A percentile compares a stretch with the other conserved stretches of the same genome.
Evolutionary conservation across 192 early-diverging fungal species (phyloP).

Genomic region (Backusella macrospora): DNA sequence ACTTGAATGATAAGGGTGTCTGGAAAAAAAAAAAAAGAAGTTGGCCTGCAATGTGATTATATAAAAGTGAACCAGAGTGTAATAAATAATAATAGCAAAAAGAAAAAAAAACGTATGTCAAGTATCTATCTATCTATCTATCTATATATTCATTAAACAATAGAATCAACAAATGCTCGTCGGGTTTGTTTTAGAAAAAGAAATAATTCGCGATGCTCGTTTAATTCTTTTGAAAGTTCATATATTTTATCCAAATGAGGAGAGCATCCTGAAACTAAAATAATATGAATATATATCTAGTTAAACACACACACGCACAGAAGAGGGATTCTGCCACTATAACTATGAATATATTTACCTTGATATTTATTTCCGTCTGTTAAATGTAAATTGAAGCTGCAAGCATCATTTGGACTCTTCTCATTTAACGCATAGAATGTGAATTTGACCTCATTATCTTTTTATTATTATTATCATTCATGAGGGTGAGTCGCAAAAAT

Average conservation of each 20-base stretch:
- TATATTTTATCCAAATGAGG: neutral
- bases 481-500: neutral
- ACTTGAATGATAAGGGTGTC: neutral
- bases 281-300: neutral
- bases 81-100: too few relatives aligned
- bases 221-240: neutral
- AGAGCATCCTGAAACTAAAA: neutral
- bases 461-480: neutral
- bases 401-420: neutral
- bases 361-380: neutral
- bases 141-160: neutral
- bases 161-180: neutral
- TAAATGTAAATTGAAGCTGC: neutral
- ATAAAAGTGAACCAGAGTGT: neutral
- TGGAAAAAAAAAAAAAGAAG: neutral
- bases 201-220: neutral
- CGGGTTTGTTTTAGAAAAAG: neutral
- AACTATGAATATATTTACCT: neutral
- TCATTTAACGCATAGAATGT: neutral
- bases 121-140: neutral
- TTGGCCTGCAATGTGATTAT: neutral
- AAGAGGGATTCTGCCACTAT: too few relatives aligned
- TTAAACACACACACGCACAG: too few relatives aligned
- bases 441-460: slow-evolving; percentile 3
- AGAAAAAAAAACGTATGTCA: too few relatives aligned